Evolutionary conservation across 2,329 filamentous ascomycete genomes (phyloP).

Genomic region (Neofusicoccum cordaticola): DNA sequence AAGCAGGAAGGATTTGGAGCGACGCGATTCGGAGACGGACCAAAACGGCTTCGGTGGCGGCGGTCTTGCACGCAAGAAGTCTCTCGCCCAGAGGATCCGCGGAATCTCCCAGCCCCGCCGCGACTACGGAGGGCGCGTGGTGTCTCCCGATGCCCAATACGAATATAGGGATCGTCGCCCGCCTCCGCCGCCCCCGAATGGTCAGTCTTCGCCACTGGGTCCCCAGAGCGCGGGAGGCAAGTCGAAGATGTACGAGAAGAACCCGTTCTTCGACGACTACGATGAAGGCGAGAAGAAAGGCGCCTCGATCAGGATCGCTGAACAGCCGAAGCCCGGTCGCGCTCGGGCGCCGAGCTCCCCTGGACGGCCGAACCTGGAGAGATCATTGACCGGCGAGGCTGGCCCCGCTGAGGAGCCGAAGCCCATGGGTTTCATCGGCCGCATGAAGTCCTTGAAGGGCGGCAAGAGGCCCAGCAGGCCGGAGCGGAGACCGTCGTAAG

Average conservation of each 20-base stretch:
- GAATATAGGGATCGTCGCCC: constrained; percentile 23
- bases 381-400: neutral
- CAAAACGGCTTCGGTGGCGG: constrained; percentile 42
- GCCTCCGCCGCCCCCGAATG: constrained; percentile 18
- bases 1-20: constrained; percentile 73
- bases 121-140: constrained; percentile 45
- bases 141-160: constrained; percentile 55
- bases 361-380: constrained; percentile 3
- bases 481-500: constrained; percentile 25
- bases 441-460: constrained; percentile 36
- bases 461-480: constrained; percentile 31
- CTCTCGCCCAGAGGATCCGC: constrained; percentile 85
- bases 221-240: constrained; percentile 42
- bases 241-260: constrained; percentile 49
- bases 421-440: constrained; percentile 1
- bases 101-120: constrained; percentile 73
- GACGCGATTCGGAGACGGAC: constrained; percentile 68
- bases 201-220: constrained; percentile 3
- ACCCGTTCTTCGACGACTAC: constrained; percentile 84
- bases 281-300: constrained; percentile 64
- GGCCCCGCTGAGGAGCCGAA: neutral
- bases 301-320: constrained; percentile 53
- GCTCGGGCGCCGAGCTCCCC: constrained; percentile 28
- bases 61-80: constrained; percentile 83
- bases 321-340: constrained; percentile 28